These are phyloP conservation scores for Warburgia ugandensis DNA, from an alignment of 164 flowering plant species.

Conservation along the genomic window DNA sequence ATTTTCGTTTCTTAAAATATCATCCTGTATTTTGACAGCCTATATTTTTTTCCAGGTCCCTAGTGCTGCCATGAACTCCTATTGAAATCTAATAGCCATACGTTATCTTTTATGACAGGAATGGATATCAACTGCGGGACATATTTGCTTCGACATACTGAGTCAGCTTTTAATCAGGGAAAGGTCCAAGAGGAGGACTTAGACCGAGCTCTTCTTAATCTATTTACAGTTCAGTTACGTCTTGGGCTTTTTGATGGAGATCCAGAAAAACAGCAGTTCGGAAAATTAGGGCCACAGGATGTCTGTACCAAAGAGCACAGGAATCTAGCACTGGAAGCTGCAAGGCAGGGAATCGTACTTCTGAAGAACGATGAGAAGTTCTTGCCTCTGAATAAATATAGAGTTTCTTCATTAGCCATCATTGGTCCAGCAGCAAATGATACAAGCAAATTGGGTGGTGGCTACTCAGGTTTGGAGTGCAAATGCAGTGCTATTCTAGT, in stretches of 20 bases:
- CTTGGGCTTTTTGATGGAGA: conserved; percentile 83
- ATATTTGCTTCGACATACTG: conserved; percentile 49
- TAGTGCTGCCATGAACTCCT: background rate
- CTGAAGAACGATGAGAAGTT: conserved; percentile 67
- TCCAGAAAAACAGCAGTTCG: conserved; percentile 42
- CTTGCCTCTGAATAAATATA: conserved; percentile 48
- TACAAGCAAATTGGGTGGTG: conserved; percentile 49
- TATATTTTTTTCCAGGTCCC: too few relatives aligned
- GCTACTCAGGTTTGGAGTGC: conserved; percentile 55
- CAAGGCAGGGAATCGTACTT: conserved; percentile 87
- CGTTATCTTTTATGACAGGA: conserved; percentile 33
- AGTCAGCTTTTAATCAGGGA: conserved; percentile 56
- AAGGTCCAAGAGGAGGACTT: conserved; percentile 66
- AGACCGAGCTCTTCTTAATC: conserved; percentile 68
- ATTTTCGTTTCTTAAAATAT: background rate
- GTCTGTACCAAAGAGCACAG: conserved; percentile 65
- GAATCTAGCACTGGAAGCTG: conserved; percentile 77
- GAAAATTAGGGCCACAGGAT: conserved; percentile 54
- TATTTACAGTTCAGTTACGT: conserved; percentile 68
- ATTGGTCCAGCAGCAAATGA: conserved; percentile 73
- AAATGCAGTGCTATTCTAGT: background rate
- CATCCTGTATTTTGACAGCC: background rate
- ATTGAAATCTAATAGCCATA: background rate
- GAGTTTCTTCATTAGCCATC: conserved; percentile 52
- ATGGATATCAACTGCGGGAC: conserved; percentile 88